phyloP scores from a whole-genome alignment of 1,284 basidiomycete species.

The Sparassis latifolia region DNA sequence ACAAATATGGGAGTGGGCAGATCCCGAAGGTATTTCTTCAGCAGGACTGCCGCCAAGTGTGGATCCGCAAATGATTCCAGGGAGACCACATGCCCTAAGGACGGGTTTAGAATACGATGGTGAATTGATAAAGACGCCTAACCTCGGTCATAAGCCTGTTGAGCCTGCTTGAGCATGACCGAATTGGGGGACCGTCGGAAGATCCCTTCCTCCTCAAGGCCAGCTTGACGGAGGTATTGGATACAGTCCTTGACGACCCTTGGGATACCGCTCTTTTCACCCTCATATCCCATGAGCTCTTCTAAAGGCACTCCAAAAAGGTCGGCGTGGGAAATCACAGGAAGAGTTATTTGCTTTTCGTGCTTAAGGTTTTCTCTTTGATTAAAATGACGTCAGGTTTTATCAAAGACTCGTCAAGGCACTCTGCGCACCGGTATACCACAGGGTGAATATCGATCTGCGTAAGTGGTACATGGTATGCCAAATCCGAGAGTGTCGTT shows the following conservation, averaged over 20 bases:
- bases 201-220: constrained; percentile 69
- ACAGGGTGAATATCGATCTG: constrained; percentile 81
- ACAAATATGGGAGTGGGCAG: constrained; percentile 73
- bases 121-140: constrained; percentile 10
- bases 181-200: constrained; percentile 76
- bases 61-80: constrained; percentile 69
- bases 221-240: constrained; percentile 60
- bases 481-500: constrained; percentile 69
- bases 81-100: constrained; percentile 66
- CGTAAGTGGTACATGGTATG: constrained; percentile 68
- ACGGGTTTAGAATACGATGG: constrained; percentile 24
- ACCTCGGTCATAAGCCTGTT: constrained; percentile 80
- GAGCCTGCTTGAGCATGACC: constrained; percentile 60
- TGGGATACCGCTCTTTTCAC: constrained; percentile 75
- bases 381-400: constrained; percentile 1
- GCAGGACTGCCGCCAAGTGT: constrained; percentile 74
- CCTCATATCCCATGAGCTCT: constrained; percentile 74
- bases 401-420: too few species aligned
- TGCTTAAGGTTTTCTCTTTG: constrained; percentile 67
- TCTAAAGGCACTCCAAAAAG: constrained; percentile 77
- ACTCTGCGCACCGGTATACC: constrained; percentile 58
- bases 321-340: constrained; percentile 48
- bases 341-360: constrained; percentile 61
- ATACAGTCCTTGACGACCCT: constrained; percentile 74
- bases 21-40: constrained; percentile 81